Evolutionary conservation across 2,329 filamentous ascomycete genomes (phyloP).

Genomic region (Aspergillus vadensis): DNA sequence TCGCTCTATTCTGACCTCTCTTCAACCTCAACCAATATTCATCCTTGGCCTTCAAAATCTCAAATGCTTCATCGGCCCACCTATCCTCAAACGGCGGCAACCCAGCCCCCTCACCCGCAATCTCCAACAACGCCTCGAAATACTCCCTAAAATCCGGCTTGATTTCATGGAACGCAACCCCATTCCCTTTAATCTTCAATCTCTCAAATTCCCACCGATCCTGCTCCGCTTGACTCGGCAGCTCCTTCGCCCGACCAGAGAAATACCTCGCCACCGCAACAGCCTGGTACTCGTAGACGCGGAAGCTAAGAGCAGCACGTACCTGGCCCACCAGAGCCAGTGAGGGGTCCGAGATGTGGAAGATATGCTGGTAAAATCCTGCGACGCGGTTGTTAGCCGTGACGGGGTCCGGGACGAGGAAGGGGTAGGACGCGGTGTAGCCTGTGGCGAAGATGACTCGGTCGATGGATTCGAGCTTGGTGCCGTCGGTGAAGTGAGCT

Average conservation of each 20-base stretch:
- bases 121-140: slow-evolving; percentile 41
- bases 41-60: slow-evolving; percentile 23
- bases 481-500: slow-evolving; percentile 28
- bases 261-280: slow-evolving; percentile 33
- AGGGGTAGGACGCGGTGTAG: slow-evolving; percentile 33
- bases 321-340: slow-evolving; percentile 34
- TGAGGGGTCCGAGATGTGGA: slow-evolving; percentile 31
- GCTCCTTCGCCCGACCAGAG: slow-evolving; percentile 20
- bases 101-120: slow-evolving; percentile 43
- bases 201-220: slow-evolving; percentile 31
- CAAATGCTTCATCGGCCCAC: slow-evolving; percentile 31
- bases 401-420: slow-evolving; percentile 26
- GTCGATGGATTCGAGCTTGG: slow-evolving; percentile 22
- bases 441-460: slow-evolving; percentile 37
- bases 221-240: slow-evolving; percentile 27
- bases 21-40: neutral
- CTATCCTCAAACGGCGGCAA: slow-evolving; percentile 43
- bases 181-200: slow-evolving; percentile 24
- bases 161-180: slow-evolving; percentile 26
- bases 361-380: slow-evolving; percentile 36
- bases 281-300: slow-evolving; percentile 36
- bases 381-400: slow-evolving; percentile 28
- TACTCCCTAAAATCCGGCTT: slow-evolving; percentile 41
- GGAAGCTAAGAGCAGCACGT: slow-evolving; percentile 31
- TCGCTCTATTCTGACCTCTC: neutral